Percentiles rank a stretch among this genome's conserved stretches.
These are phyloP conservation scores for Penicillium fimorum DNA, from an alignment of 495 filamentous ascomycete genomes.

Conservation along the genomic window DNA sequence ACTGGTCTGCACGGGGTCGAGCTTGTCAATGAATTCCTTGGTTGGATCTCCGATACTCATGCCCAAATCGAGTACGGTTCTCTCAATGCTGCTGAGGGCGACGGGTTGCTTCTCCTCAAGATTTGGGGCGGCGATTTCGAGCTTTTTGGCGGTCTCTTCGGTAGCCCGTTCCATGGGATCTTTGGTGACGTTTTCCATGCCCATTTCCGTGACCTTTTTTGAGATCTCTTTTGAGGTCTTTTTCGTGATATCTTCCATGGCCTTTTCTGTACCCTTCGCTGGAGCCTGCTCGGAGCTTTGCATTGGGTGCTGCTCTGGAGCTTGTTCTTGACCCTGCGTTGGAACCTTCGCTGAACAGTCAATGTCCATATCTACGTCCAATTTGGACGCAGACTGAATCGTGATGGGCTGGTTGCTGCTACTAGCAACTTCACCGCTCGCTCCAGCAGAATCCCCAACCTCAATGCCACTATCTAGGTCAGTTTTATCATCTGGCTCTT, in stretches of 20 bases:
- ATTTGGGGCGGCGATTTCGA: neutral
- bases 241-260: neutral
- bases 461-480: neutral
- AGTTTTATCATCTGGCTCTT: neutral
- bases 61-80: neutral
- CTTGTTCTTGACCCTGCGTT: neutral
- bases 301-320: too few species aligned
- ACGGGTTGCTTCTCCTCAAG: neutral
- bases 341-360: neutral
- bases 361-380: neutral
- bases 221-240: neutral
- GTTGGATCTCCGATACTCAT: neutral
- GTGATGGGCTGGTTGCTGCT: too few species aligned
- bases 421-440: neutral
- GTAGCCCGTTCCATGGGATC: neutral
- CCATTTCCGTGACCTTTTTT: neutral
- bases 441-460: neutral
- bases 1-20: neutral
- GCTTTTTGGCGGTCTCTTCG: neutral
- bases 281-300: too few species aligned
- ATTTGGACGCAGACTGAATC: neutral
- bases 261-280: neutral
- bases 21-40: neutral
- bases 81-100: too few species aligned
- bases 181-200: neutral